These are phyloP conservation scores for Cornus florida DNA, from an alignment of 148 eudicot genomes.

Conservation along the genomic window DNA sequence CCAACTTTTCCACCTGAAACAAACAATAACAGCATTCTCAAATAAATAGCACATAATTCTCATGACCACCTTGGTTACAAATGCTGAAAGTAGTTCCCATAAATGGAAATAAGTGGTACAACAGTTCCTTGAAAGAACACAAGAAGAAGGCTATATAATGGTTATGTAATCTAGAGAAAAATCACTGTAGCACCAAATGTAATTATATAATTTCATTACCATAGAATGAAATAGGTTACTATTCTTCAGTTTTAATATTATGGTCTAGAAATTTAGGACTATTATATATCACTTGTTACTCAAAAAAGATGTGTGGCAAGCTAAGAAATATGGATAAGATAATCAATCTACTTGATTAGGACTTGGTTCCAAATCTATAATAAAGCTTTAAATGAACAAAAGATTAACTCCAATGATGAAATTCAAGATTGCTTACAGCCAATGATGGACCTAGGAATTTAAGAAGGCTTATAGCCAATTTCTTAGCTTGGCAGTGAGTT, in stretches of 20 bases:
- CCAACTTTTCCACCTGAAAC: slow-evolving; percentile 80
- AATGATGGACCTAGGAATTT: too few relatives aligned
- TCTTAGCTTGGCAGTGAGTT: too few relatives aligned
- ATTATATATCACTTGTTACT: not conserved
- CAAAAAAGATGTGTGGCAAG: not conserved
- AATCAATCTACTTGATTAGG: not conserved
- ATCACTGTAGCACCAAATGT: not conserved
- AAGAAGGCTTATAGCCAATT: too few relatives aligned
- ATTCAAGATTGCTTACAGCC: too few relatives aligned
- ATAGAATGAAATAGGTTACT: not conserved
- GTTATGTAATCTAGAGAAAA: not conserved
- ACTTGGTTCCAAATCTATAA: not conserved
- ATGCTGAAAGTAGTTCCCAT: not conserved
- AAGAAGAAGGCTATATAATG: not conserved
- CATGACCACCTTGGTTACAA: not conserved
- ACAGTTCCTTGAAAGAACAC: not conserved
- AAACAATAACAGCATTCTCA: slow-evolving; percentile 21
- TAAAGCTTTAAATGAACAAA: not conserved
- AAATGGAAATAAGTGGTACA: not conserved
- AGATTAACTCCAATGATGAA: not conserved
- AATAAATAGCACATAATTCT: not conserved
- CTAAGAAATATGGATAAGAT: not conserved
- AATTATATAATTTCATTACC: not conserved
- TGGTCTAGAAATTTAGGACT: not conserved
- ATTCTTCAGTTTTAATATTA: not conserved